Percentiles rank a stretch among this genome's conserved stretches.
Conservation (phyloP, 305 asterid genomes). For the Fraxinus sp. region DNA sequence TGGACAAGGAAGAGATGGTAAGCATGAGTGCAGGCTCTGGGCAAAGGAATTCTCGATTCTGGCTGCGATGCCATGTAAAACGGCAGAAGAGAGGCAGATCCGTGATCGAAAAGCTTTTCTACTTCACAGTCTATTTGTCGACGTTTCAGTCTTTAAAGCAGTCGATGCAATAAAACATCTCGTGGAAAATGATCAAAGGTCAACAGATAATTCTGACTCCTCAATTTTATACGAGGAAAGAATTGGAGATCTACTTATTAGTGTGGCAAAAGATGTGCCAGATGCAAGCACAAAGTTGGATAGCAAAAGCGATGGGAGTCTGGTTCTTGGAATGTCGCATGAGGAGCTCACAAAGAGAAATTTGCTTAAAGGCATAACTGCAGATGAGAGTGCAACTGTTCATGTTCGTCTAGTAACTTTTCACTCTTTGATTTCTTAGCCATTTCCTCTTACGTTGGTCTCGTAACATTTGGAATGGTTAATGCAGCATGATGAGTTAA, state of each 20-base stretch:
- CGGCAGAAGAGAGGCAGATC: slow-evolving; percentile 75
- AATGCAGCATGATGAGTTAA: slow-evolving; percentile 16
- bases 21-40: slow-evolving; percentile 65
- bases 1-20: slow-evolving; percentile 70
- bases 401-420: slow-evolving; percentile 50
- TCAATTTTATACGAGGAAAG: slow-evolving; percentile 49
- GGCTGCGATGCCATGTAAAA: slow-evolving; percentile 89
- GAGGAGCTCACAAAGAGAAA: slow-evolving; percentile 73
- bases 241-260: slow-evolving; percentile 64
- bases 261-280: slow-evolving; percentile 55
- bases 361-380: slow-evolving; percentile 86
- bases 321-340: slow-evolving; percentile 60
- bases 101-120: slow-evolving; percentile 89
- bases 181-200: slow-evolving; percentile 35
- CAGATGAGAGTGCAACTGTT: slow-evolving; percentile 85
- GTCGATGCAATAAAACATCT: slow-evolving; percentile 58
- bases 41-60: slow-evolving; percentile 68
- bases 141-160: slow-evolving; percentile 71
- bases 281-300: slow-evolving; percentile 74
- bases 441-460: neutral
- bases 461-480: slow-evolving; percentile 20
- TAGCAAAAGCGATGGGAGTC: slow-evolving; percentile 68
- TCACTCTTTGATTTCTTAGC: slow-evolving; percentile 1
- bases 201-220: slow-evolving; percentile 28
- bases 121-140: slow-evolving; percentile 78